phyloP scores from a whole-genome alignment of 495 filamentous ascomycete species.

The Jackrogersella multiformis region DNA sequence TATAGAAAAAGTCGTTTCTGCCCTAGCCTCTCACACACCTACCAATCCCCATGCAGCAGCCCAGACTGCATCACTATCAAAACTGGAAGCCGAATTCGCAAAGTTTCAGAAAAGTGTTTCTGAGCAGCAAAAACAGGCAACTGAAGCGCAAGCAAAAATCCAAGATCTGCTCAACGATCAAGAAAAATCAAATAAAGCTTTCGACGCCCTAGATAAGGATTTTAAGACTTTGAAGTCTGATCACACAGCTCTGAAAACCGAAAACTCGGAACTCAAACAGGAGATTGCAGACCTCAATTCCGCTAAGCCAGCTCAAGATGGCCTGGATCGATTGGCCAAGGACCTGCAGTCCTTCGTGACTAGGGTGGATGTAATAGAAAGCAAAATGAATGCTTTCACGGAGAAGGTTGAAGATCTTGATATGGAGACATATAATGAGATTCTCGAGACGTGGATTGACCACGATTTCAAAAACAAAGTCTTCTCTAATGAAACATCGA shows the following conservation, averaged over 20 bases:
- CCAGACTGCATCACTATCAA: constrained; percentile 18
- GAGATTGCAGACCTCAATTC: constrained; percentile 3
- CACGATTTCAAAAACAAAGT: constrained; percentile 40
- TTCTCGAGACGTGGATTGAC: constrained; percentile 35
- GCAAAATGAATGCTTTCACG: constrained; percentile 8
- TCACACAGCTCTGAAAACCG: constrained; percentile 6
- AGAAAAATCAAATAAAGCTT: constrained; percentile 6
- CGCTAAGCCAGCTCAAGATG: neutral
- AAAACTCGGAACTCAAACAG: constrained; percentile 22
- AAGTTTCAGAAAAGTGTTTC: constrained; percentile 23
- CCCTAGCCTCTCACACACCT: constrained; percentile 12
- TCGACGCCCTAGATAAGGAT: constrained; percentile 14
- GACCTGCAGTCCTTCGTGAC: constrained; percentile 14
- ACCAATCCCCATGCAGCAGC: constrained; percentile 14
- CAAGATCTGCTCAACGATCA: constrained; percentile 18
- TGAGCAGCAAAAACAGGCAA: constrained; percentile 23
- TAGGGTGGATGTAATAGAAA: constrained; percentile 17
- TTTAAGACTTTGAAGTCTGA: constrained; percentile 18
- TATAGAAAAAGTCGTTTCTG: constrained; percentile 31
- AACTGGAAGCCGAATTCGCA: constrained; percentile 33
- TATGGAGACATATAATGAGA: constrained; percentile 35
- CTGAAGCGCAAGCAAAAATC: constrained; percentile 28
- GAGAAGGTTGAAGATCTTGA: constrained; percentile 42
- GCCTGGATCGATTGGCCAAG: constrained; percentile 6
- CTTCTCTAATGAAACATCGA: constrained; percentile 16